Evolutionary conservation across 768 basidiomycete genomes (phyloP), one percentile per base, ranked within the genome.

Genomic region (Podaxis carcinomalis): DNA sequence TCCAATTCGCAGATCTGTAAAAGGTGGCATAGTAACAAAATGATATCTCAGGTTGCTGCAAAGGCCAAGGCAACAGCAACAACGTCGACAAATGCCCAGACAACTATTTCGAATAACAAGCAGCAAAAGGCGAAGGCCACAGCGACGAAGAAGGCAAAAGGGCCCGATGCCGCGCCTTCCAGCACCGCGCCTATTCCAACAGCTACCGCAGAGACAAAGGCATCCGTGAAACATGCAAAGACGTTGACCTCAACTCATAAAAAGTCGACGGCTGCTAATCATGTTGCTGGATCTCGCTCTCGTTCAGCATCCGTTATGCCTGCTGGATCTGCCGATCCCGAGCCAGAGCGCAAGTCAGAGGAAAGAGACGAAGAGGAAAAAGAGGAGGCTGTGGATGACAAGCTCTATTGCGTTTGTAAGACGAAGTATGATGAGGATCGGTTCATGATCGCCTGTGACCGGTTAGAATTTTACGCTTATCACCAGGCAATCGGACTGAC

Each of bases 391-490:
- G 84, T 91, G 66, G 87, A 90, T 37, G 63, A 65, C 67, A 87
- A 89, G 71, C 72, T 94, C 54, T 96, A 96, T 67, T 96, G 94
- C 68, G 77, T 96, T 13, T 97, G 94, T 77, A 85, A 90, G 73
- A 91, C 89, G 21, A 83, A 78, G 65, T 95, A 96, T 65, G 90
- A 96, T 64, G 90, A 93, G 70, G 91, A 93, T 69, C 79, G 83
- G 55, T 81, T 89, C 63, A 96, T 96, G 94, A 94, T 96, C 71
- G 94, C 92, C 27, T 96, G 94, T 69, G 94, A 96, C 77, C 82
- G 86, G 92, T 93, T 66, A 57, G 89, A 72, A 44, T 27, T 59
- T 63, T 27, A 35, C 40, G 49, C 37, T 32, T 51, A 35, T 40
- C 52, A 56, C 40, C 50, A 40, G 39, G 7, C 9, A 53, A 27